Conservation (phyloP, 2,329 filamentous ascomycete species). For the Diaporthe longicolla region DNA sequence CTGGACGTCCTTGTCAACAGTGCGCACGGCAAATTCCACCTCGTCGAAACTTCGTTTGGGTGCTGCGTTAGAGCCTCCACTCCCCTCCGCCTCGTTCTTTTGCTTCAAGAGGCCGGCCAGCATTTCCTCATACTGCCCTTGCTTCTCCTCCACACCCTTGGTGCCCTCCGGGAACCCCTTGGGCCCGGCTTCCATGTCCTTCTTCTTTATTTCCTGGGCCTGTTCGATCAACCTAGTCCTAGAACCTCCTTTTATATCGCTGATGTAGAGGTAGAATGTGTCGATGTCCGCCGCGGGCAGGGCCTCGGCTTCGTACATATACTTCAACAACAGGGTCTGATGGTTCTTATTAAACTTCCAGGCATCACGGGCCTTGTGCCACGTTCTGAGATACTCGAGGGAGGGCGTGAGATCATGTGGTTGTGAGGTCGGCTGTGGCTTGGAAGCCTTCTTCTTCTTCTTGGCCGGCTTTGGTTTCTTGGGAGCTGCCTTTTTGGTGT, state of each 20-base stretch:
- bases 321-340: constrained; percentile 87
- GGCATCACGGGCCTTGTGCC: constrained; percentile 75
- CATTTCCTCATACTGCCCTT: constrained; percentile 70
- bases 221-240: constrained; percentile 77
- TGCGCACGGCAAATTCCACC: constrained; percentile 63
- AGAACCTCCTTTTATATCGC: constrained; percentile 81
- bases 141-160: constrained; percentile 63
- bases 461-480: constrained; percentile 51
- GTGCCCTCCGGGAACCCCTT: constrained; percentile 65
- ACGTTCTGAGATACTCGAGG: constrained; percentile 82
- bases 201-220: constrained; percentile 73
- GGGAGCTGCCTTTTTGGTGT: constrained; percentile 53
- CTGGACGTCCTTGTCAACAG: constrained; percentile 66
- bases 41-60: constrained; percentile 66
- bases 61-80: constrained; percentile 42
- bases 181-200: constrained; percentile 66
- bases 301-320: constrained; percentile 79
- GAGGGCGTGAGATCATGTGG: constrained; percentile 69
- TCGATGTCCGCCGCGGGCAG: constrained; percentile 79
- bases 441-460: constrained; percentile 53
- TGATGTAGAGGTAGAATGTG: constrained; percentile 82
- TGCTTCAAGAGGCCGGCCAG: constrained; percentile 63
- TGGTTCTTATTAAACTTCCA: constrained; percentile 99
- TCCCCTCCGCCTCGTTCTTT: constrained; percentile 53
- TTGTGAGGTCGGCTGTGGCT: constrained; percentile 47